A percentile compares a stretch with the other conserved stretches of the same genome.
These are phyloP conservation scores for Leishmania lainsoni DNA, from an alignment of 208 protist species.

Conservation along the genomic window DNA sequence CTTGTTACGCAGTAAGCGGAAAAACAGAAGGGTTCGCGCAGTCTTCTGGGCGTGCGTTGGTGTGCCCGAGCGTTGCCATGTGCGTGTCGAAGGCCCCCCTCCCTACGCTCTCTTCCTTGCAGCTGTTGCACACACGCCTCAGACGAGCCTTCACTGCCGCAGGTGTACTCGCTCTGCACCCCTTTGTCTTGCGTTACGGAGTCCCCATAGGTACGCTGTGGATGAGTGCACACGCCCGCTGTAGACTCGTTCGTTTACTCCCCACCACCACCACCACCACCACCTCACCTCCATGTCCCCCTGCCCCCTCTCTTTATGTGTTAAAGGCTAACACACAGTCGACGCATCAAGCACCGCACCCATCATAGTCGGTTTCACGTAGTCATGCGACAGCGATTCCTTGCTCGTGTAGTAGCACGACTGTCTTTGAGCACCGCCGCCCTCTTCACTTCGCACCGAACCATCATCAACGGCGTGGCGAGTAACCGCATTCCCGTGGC, in stretches of 20 bases:
- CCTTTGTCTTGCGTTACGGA: background rate
- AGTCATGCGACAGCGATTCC: slow-evolving; percentile 6
- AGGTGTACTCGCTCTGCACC: background rate
- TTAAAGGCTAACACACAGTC: background rate
- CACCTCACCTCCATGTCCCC: background rate
- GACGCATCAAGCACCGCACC: background rate
- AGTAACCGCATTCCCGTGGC: slow-evolving; percentile 52
- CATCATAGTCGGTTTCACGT: background rate
- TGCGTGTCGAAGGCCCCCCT: background rate
- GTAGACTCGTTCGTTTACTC: background rate
- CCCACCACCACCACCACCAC: background rate
- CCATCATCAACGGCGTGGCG: slow-evolving; percentile 41
- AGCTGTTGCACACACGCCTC: background rate
- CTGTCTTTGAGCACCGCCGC: background rate
- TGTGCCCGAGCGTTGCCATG: background rate
- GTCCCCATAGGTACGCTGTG: background rate
- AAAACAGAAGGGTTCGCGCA: too few species aligned
- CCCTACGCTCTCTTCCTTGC: background rate
- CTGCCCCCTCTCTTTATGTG: background rate
- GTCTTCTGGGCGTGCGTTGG: background rate
- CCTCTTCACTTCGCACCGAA: slow-evolving; percentile 12
- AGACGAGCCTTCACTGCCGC: background rate
- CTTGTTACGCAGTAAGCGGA: background rate
- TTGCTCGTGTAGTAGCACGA: background rate
- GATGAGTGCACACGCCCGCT: background rate